A percentile compares a stretch with the other conserved stretches of the same genome.
Evolutionary conservation across 1,139 yeast genomes (phyloP).

Genomic region (Blastobotrys buckinghamii): DNA sequence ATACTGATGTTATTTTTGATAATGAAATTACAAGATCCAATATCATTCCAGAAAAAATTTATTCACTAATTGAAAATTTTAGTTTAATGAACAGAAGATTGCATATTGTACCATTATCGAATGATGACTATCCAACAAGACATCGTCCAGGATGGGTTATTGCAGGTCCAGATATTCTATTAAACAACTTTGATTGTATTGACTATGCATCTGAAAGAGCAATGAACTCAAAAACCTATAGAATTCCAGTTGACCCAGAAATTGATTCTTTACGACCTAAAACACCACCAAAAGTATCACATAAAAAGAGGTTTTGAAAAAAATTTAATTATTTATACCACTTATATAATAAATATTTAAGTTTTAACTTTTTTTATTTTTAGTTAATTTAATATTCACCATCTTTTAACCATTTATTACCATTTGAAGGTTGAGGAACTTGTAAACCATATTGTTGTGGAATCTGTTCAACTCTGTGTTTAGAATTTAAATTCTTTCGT

Average conservation of each 20-base stretch:
- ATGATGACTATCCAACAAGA: constrained; percentile 46
- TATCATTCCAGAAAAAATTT: constrained; percentile 73
- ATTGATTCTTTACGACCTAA: constrained; percentile 80
- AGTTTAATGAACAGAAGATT: constrained; percentile 74
- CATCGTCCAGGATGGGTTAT: constrained; percentile 89
- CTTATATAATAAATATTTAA: not conserved
- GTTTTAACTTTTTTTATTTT: not conserved
- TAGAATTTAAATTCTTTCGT: constrained; percentile 82
- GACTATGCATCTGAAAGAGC: constrained; percentile 44
- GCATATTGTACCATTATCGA: constrained; percentile 61
- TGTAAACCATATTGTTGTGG: constrained; percentile 74
- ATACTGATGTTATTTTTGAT: constrained; percentile 77
- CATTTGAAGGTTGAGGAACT: constrained; percentile 53
- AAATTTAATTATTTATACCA: too few relatives aligned
- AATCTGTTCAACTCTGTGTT: constrained; percentile 76
- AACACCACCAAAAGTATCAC: constrained; percentile 58
- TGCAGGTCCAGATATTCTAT: constrained; percentile 72
- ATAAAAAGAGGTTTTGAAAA: constrained; percentile 6
- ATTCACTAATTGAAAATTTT: constrained; percentile 84
- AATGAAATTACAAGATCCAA: constrained; percentile 28
- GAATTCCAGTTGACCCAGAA: constrained; percentile 62
- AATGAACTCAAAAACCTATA: constrained; percentile 34
- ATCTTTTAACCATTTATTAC: constrained; percentile 41
- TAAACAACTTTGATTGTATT: constrained; percentile 59
- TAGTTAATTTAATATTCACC: not conserved